Base-by-base conservation (phyloP, 2,329 filamentous ascomycete species). In the Rhynchosporium graminicola region DNA sequence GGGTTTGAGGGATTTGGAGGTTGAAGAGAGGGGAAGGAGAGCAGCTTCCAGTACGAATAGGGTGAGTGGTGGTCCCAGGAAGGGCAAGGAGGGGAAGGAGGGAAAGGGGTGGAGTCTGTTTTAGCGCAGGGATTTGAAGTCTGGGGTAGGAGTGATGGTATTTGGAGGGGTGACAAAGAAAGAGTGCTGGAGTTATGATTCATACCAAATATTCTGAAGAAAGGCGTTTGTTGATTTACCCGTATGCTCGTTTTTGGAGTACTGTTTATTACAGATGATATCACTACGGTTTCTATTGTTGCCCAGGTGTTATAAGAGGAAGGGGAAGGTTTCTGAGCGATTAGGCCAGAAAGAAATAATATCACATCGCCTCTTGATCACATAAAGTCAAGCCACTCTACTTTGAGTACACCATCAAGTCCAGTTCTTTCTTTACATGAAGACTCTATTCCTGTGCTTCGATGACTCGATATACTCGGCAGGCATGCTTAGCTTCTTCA, bases 1-100 rank as follows among this genome's bases (percentile, higher is more conserved):
- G 75, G 89, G 91, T 62, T 77, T 99, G 71, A 83, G 91, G 63
- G 89, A 93, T 71, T 80, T 99, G 8, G 93, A 98, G 72, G 88
- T 88, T 9, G 80, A 89, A 59, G 88, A 87, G 72, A 81, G 85
- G 78, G 80, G 26, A 56, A 70, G 72, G 59, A 63, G 63, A 38
- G 36, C 36, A 42, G 68, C 55, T 38, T 72, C 72, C 63, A 65
- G 67, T 33, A 64, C 57, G 36, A 50, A 5, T 59, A 36, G 15
- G 46, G 28, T 43, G 65, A 61, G 63, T 59, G 61, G 63, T 36
- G 65, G 20, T 20, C 20, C 20, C 20, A 20, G 20, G 20, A 20
- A n/a, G 45, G 50, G 51, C 63, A 61, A 57, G 57, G 60, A n/a
- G 64, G 59, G 51, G 62, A 59, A 63, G 54, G 50, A 38, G 60